These are phyloP conservation scores for Lecanosticta acicola DNA, from an alignment of 2,329 filamentous ascomycete species.

Conservation along the genomic window DNA sequence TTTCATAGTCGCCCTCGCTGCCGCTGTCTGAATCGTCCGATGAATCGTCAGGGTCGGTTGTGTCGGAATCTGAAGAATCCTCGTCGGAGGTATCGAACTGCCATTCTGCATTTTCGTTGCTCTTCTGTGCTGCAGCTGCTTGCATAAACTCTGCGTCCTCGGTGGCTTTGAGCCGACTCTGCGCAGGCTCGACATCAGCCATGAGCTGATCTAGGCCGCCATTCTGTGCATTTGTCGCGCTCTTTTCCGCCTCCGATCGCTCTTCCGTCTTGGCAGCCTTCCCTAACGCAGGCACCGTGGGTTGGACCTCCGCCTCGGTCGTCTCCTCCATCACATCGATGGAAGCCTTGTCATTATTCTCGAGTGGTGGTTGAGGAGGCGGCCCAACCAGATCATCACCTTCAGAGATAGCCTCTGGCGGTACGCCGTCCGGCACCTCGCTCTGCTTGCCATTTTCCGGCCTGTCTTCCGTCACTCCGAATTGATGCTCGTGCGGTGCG, in stretches of 20 bases:
- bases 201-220: conserved; percentile 6
- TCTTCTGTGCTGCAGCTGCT: conserved; percentile 42
- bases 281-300: not conserved
- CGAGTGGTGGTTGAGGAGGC: conserved; percentile 4
- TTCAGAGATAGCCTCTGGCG: conserved; percentile 11
- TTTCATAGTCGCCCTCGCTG: conserved; percentile 59
- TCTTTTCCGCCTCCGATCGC: conserved; percentile 1
- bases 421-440: conserved; percentile 9
- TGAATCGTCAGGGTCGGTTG: conserved; percentile 27
- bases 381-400: conserved; percentile 14
- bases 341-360: conserved; percentile 8
- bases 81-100: conserved; percentile 61
- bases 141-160: conserved; percentile 40
- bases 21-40: conserved; percentile 48
- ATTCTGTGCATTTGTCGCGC: not conserved
- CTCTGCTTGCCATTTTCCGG: not conserved
- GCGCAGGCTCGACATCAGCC: conserved; percentile 4
- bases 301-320: conserved; percentile 11
- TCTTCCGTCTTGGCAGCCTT: conserved; percentile 1
- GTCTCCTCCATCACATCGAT: conserved; percentile 13
- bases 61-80: conserved; percentile 52
- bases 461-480: not conserved
- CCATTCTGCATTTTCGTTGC: conserved; percentile 67
- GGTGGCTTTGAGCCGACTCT: conserved; percentile 23
- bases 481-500: conserved; percentile 6